Conservation (phyloP, 2,329 filamentous ascomycete species). For the Amylocarpus encephaloides region DNA sequence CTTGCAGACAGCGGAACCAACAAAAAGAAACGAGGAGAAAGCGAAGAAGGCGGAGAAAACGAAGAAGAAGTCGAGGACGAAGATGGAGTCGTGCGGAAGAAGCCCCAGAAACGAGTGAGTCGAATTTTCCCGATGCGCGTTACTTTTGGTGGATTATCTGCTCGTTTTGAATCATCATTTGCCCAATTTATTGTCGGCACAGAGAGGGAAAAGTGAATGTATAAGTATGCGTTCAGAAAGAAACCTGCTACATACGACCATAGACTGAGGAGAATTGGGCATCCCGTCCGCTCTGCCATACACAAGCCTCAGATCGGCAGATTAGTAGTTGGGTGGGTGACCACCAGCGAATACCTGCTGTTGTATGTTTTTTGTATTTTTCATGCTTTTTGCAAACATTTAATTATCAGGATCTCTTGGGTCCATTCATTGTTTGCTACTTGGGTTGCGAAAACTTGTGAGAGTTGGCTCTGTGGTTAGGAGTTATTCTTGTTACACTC, state of each 20-base stretch:
- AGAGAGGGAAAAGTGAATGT: neutral
- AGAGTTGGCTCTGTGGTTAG: too few relatives aligned
- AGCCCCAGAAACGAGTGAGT: slow-evolving; percentile 68
- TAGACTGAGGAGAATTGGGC: slow-evolving; percentile 1
- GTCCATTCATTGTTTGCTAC: too few relatives aligned
- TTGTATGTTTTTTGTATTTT: slow-evolving; percentile 1
- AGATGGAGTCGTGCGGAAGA: slow-evolving; percentile 47
- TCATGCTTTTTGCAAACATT: neutral
- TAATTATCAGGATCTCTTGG: too few relatives aligned
- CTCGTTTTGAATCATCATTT: neutral
- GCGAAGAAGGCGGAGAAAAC: slow-evolving; percentile 60
- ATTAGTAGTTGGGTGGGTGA: slow-evolving; percentile 2
- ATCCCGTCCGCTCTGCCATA: slow-evolving; percentile 2
- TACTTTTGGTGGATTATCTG: neutral
- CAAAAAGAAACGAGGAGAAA: slow-evolving; percentile 65
- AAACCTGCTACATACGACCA: neutral
- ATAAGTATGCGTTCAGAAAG: neutral
- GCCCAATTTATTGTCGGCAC: neutral
- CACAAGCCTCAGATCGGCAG: slow-evolving; percentile 2
- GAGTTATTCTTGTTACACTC: too few relatives aligned
- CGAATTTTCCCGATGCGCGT: neutral
- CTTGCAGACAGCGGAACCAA: slow-evolving; percentile 76
- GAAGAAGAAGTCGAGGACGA: slow-evolving; percentile 54
- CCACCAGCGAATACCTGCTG: slow-evolving; percentile 2
- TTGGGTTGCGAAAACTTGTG: too few relatives aligned